These are phyloP conservation scores for Stereocaulon alpinum DNA, from an alignment of 495 filamentous ascomycete genomes.

Conservation along the genomic window DNA sequence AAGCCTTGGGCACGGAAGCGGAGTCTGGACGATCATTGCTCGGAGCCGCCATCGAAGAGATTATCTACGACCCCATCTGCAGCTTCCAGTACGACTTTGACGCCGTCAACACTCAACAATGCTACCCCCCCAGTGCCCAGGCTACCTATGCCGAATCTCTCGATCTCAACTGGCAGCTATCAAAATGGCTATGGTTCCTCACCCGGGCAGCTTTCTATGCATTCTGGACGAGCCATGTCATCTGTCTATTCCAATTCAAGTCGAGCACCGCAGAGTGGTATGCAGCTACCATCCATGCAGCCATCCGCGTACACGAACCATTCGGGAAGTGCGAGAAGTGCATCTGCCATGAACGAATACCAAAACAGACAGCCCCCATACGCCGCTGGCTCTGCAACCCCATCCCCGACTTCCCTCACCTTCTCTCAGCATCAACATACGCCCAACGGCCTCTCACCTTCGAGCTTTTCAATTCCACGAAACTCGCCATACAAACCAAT, in stretches of 20 bases:
- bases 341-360: slow-evolving; percentile 14
- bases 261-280: slow-evolving; percentile 35
- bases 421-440: slow-evolving; percentile 27
- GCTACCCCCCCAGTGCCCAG: slow-evolving; percentile 31
- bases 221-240: slow-evolving; percentile 46
- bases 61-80: slow-evolving; percentile 27
- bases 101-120: slow-evolving; percentile 27
- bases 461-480: slow-evolving; percentile 50
- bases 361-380: slow-evolving; percentile 16
- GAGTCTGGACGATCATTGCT: slow-evolving; percentile 51
- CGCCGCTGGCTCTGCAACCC: slow-evolving; percentile 30
- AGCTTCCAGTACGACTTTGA: slow-evolving; percentile 26
- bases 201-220: slow-evolving; percentile 22
- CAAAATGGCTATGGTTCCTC: slow-evolving; percentile 6
- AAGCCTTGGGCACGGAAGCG: slow-evolving; percentile 49
- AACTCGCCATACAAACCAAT: slow-evolving; percentile 89
- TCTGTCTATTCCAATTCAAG: slow-evolving; percentile 46
- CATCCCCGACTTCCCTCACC: slow-evolving; percentile 26
- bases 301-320: slow-evolving; percentile 28
- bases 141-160: slow-evolving; percentile 47
- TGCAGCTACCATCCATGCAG: slow-evolving; percentile 47
- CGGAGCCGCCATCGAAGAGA: slow-evolving; percentile 63
- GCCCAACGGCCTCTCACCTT: slow-evolving; percentile 50
- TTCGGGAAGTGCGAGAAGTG: slow-evolving; percentile 3
- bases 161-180: slow-evolving; percentile 27